Conservation (phyloP, 2,329 filamentous ascomycete species). For the Penicillium hesseltinei region DNA sequence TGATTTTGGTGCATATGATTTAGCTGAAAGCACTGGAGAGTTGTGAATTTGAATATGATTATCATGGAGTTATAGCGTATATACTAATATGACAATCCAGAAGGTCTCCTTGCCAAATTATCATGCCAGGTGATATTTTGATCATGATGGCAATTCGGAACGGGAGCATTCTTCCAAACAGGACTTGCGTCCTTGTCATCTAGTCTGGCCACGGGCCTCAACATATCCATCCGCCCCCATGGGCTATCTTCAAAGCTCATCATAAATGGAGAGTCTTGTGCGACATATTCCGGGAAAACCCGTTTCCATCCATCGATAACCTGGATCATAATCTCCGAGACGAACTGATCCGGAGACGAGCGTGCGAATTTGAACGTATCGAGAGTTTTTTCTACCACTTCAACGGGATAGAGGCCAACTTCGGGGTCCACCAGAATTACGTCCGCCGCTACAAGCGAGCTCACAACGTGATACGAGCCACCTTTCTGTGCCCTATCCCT, state of each 20-base stretch:
- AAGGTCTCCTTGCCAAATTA: background rate
- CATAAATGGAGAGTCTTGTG: slow-evolving; percentile 18
- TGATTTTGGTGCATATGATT: background rate
- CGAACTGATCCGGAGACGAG: slow-evolving; percentile 17
- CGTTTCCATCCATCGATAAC: slow-evolving; percentile 16
- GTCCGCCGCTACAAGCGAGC: slow-evolving; percentile 33
- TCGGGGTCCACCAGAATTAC: slow-evolving; percentile 31
- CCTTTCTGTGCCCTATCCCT: slow-evolving; percentile 16
- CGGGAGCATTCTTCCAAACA: slow-evolving; percentile 13
- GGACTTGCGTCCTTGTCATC: slow-evolving; percentile 16
- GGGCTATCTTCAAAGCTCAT: slow-evolving; percentile 11
- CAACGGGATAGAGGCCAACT: slow-evolving; percentile 31
- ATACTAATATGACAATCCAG: background rate
- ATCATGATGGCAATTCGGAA: slow-evolving; percentile 17
- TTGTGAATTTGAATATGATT: background rate
- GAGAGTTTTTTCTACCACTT: slow-evolving; percentile 5
- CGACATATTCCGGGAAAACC: slow-evolving; percentile 16
- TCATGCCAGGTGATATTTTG: slow-evolving; percentile 9
- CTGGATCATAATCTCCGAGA: slow-evolving; percentile 14
- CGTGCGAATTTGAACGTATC: slow-evolving; percentile 12
- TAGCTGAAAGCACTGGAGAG: background rate
- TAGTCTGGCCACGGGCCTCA: slow-evolving; percentile 15
- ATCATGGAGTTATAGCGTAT: background rate
- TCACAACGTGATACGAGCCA: slow-evolving; percentile 24
- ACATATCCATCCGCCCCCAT: slow-evolving; percentile 14